A percentile compares a stretch with the other conserved stretches of the same genome.
phyloP scores from a whole-genome alignment of 2,329 filamentous ascomycete species.

The Epichloe festucae region DNA sequence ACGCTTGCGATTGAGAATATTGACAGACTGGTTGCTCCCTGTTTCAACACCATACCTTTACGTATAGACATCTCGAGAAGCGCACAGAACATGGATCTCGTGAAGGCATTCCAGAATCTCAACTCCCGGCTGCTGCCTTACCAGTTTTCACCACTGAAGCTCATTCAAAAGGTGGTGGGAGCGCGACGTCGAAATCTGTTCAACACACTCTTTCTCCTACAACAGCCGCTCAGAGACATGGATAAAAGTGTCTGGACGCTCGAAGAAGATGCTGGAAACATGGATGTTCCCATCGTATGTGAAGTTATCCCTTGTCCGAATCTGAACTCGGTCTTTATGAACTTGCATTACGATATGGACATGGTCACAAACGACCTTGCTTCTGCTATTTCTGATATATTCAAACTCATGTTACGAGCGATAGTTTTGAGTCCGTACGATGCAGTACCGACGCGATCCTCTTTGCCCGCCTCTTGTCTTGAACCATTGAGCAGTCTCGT shows the following conservation, averaged over 20 bases:
- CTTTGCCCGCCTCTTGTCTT: neutral
- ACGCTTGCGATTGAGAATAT: constrained; percentile 52
- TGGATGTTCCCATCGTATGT: constrained; percentile 67
- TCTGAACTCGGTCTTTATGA: constrained; percentile 41
- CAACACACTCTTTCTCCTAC: constrained; percentile 68
- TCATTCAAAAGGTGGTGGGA: constrained; percentile 44
- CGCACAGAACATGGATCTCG: constrained; percentile 40
- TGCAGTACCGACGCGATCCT: neutral
- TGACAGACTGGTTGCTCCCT: constrained; percentile 68
- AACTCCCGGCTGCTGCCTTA: constrained; percentile 51
- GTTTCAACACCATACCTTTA: constrained; percentile 79
- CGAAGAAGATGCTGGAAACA: constrained; percentile 43
- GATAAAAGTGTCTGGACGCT: constrained; percentile 43
- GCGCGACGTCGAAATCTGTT: constrained; percentile 47
- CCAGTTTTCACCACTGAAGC: constrained; percentile 64
- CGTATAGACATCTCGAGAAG: constrained; percentile 39
- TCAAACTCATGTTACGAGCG: constrained; percentile 16
- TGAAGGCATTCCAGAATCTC: constrained; percentile 45
- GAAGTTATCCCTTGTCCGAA: constrained; percentile 50
- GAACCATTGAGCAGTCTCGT: constrained; percentile 11
- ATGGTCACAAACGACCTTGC: constrained; percentile 18
- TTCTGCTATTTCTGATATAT: constrained; percentile 16
- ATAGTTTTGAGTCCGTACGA: constrained; percentile 17
- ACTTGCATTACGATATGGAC: constrained; percentile 48
- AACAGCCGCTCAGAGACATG: constrained; percentile 48